Conservation (phyloP, 2,329 filamentous ascomycete genomes). For the Fusarium oligoseptatum region DNA sequence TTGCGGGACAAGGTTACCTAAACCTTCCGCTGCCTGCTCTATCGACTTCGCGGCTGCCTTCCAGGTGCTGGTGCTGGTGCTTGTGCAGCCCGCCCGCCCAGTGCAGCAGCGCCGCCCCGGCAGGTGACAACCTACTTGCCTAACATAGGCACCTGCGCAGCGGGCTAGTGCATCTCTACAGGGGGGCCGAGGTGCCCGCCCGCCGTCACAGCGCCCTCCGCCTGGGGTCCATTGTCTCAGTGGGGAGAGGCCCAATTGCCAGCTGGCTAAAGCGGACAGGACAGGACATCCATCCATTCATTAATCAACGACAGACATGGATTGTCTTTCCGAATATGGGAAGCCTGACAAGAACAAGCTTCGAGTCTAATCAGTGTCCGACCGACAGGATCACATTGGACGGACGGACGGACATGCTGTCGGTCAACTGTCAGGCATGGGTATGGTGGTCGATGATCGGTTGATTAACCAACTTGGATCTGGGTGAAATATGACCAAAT, state of each 20-base stretch:
- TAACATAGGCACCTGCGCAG: background rate
- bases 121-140: background rate
- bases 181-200: background rate
- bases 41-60: background rate
- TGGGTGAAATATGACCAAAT: background rate
- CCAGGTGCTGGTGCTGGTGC: background rate
- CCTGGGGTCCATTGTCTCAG: background rate
- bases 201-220: background rate
- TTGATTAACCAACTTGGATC: background rate
- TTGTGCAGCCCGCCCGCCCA: background rate
- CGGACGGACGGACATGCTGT: background rate
- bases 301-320: background rate
- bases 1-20: conserved; percentile 19
- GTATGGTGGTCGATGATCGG: background rate
- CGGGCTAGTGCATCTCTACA: background rate
- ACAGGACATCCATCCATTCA: background rate
- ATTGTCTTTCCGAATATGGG: background rate
- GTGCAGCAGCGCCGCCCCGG: background rate
- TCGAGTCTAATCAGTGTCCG: background rate
- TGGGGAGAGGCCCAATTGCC: background rate
- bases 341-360: background rate
- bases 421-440: background rate
- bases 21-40: background rate
- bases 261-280: background rate
- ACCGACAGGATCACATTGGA: background rate